phyloP scores from a whole-genome alignment of 208 protist species.

The Acanthamoeba royreba region DNA sequence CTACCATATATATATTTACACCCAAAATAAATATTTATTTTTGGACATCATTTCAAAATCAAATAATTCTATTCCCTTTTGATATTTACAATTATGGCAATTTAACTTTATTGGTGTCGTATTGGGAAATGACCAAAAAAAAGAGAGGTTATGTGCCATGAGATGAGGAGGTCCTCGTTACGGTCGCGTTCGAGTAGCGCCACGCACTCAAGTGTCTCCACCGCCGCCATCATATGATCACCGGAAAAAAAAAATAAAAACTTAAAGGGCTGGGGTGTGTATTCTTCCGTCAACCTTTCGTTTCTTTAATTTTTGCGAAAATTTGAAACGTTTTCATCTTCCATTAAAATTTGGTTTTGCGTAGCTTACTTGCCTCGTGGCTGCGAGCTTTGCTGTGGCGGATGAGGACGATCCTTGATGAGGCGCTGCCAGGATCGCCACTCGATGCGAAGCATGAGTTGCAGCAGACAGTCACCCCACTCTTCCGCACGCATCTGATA shows the following conservation, averaged over 20 bases:
- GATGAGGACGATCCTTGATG: too few relatives aligned
- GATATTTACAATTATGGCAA: background rate
- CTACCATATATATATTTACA: background rate
- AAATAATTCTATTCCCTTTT: background rate
- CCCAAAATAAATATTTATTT: background rate
- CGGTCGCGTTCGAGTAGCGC: background rate
- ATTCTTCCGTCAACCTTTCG: too few relatives aligned
- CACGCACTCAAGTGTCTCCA: background rate
- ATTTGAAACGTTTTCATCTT: too few relatives aligned
- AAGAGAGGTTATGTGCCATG: background rate
- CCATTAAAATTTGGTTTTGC: too few relatives aligned
- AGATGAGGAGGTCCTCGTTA: background rate
- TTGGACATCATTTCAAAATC: background rate
- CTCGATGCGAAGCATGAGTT: background rate
- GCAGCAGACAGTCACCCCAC: background rate
- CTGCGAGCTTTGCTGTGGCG: too few relatives aligned
- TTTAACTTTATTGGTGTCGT: background rate
- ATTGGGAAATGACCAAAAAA: background rate
- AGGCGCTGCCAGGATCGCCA: background rate
- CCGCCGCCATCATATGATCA: background rate
- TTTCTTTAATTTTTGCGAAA: too few relatives aligned
- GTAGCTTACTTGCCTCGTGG: too few relatives aligned
- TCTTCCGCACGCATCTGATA: background rate
- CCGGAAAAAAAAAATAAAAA: too few relatives aligned
- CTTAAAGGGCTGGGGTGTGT: too few relatives aligned